These are phyloP conservation scores for Gardenia jasminoides DNA, from an alignment of 257 asterid species.

Conservation along the genomic window DNA sequence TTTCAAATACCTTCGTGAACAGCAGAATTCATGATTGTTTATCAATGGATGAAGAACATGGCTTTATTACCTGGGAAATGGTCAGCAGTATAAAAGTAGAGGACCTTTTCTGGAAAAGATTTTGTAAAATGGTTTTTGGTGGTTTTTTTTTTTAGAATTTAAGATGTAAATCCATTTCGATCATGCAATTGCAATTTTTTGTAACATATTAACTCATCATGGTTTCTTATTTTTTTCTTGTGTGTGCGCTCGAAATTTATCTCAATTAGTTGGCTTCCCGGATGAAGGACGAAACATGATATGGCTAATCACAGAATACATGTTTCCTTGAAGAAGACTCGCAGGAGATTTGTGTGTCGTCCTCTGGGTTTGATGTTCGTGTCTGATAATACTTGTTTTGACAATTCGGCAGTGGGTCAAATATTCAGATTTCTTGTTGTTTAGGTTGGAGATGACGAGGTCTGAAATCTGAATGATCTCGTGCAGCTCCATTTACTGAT, in stretches of 20 bases:
- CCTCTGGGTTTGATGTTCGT: not conserved
- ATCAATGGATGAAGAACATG: constrained; percentile 19
- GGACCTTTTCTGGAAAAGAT: constrained; percentile 23
- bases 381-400: not conserved
- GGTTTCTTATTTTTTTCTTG: not conserved
- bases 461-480: not conserved
- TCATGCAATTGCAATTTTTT: constrained; percentile 32
- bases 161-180: constrained; percentile 36
- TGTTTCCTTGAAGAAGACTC: not conserved
- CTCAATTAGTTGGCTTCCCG: not conserved
- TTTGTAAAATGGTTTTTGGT: constrained; percentile 23
- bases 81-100: constrained; percentile 25
- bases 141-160: constrained; percentile 10
- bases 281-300: not conserved
- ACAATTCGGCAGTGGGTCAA: not conserved
- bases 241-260: not conserved
- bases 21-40: constrained; percentile 29
- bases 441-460: not conserved
- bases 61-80: constrained; percentile 23
- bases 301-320: not conserved
- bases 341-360: not conserved
- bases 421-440: too few relatives aligned
- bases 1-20: constrained; percentile 23
- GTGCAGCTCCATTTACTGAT: not conserved
- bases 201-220: constrained; percentile 9